Evolutionary conservation across 2,329 filamentous ascomycete species (phyloP), one percentile per base, ranked within the genome.

Genomic region (Zasmidium citrigriseum): DNA sequence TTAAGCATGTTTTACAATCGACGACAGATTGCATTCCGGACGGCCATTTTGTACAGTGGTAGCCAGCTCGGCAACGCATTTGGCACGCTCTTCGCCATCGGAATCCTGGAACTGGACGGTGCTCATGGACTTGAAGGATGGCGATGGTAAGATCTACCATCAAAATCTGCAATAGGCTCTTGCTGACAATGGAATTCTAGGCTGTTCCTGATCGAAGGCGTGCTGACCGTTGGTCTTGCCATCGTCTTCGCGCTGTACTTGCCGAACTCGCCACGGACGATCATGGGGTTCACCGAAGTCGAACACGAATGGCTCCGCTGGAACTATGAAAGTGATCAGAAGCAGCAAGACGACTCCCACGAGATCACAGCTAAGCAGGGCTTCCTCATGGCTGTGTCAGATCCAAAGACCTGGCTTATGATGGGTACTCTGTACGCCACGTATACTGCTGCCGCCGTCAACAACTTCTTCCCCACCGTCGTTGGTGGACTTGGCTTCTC

Each of bases 1-100:
- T 69, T 79, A 7, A 72, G 68, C 14, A 73, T 71, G 3, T 80
- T 76, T 71, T 80, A 80, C 65, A 76, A 70, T 2, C 72, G 72
- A 45, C 54, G 62, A 20, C 73, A 78, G 59, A 71, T 77, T 16
- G 75, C 70, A 2, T 72, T 73, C 47, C 69, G 76, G 2, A 68
- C 75, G 3, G 72, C 73, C 1, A 69, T 68, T 12, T 68, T 78
- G 2, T 77, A 74, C 60, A 73, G 70, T 45, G 73, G 70, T 21
- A 69, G 72, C 44, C 68, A 70, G 60, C 57, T 76, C 4, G 70
- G 71, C 11, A 72, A 72, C 55, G 65, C 65, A 14, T 64, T 68
- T 48, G 55, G 64, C 10, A 61, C 59, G 1, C 48, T 68, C 2
- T 54, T 68, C 4, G 65, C 67, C 0, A 61, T 62, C 34, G 67